Evolutionary conservation across 2,329 filamentous ascomycete genomes (phyloP).

Genomic region (Fusarium sororula): DNA sequence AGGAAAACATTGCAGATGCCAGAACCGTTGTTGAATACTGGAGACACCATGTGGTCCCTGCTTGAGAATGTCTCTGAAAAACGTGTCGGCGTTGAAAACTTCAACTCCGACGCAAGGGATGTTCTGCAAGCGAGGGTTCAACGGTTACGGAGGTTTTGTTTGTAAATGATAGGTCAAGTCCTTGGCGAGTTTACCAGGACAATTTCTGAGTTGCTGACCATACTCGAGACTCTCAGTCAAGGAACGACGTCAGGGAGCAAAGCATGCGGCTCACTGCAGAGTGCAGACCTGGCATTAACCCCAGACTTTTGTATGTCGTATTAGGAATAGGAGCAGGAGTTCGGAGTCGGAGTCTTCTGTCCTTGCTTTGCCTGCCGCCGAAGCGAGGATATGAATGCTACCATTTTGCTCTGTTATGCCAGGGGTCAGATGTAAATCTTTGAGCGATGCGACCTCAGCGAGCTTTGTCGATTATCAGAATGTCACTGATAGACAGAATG

Average conservation of each 20-base stretch:
- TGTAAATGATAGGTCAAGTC: constrained; percentile 8
- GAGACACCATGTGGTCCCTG: constrained; percentile 22
- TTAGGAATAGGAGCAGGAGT: neutral
- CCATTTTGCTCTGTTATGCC: constrained; percentile 23
- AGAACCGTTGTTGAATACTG: constrained; percentile 19
- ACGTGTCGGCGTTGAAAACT: constrained; percentile 26
- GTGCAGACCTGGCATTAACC: constrained; percentile 5
- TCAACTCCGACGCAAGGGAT: constrained; percentile 8
- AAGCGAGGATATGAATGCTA: constrained; percentile 27
- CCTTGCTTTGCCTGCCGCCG: constrained; percentile 24
- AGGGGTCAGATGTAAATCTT: constrained; percentile 20
- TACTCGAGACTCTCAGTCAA: neutral
- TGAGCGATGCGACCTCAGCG: constrained; percentile 14
- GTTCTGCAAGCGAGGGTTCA: neutral
- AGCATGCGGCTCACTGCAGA: constrained; percentile 14
- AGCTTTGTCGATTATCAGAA: constrained; percentile 22
- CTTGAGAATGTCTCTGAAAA: constrained; percentile 32
- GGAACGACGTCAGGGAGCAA: constrained; percentile 15
- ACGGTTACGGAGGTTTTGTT: neutral
- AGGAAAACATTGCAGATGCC: neutral
- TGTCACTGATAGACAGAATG: constrained; percentile 11
- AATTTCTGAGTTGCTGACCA: neutral
- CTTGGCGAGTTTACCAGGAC: neutral
- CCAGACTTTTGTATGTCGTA: constrained; percentile 5
- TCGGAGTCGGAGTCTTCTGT: neutral